A percentile compares a stretch with the other conserved stretches of the same genome.
Evolutionary conservation across 148 eudicot species (phyloP).

Genomic region (Chenopodium album): DNA sequence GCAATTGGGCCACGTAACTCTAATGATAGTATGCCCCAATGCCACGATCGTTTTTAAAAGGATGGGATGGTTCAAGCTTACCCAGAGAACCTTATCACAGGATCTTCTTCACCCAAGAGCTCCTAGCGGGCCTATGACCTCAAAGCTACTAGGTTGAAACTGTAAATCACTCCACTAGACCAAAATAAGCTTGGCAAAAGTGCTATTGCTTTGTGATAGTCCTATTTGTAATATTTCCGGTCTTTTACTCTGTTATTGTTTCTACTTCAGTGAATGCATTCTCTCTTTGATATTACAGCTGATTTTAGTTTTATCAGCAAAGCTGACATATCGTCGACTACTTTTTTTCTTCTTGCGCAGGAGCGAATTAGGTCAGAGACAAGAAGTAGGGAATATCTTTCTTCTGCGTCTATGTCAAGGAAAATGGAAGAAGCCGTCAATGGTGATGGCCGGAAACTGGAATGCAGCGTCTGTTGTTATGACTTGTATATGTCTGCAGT

Average conservation of each 20-base stretch:
- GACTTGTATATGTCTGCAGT: slow-evolving; percentile 70
- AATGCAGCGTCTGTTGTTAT: slow-evolving; percentile 53
- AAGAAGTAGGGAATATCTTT: slow-evolving; percentile 49
- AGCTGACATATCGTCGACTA: not conserved
- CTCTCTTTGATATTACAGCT: not conserved
- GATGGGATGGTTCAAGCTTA: not conserved
- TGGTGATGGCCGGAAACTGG: slow-evolving; percentile 39
- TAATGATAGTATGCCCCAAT: not conserved
- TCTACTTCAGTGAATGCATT: not conserved
- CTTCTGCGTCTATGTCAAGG: slow-evolving; percentile 39
- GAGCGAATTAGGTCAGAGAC: slow-evolving; percentile 49
- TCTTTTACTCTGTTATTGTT: not conserved
- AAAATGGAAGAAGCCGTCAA: slow-evolving; percentile 48
- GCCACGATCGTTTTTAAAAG: not conserved
- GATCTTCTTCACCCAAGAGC: not conserved
- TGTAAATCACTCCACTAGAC: not conserved
- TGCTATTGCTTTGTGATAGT: not conserved
- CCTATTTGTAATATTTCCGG: not conserved
- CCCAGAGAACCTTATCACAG: too few relatives aligned
- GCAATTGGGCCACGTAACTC: not conserved
- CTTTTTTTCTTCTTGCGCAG: slow-evolving; percentile 34
- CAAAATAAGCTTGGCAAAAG: not conserved
- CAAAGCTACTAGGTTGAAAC: not conserved
- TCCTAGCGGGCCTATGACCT: not conserved
- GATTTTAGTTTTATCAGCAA: not conserved